phyloP scores from a whole-genome alignment of 768 basidiomycete genomes.

The Podaxis sp. region DNA sequence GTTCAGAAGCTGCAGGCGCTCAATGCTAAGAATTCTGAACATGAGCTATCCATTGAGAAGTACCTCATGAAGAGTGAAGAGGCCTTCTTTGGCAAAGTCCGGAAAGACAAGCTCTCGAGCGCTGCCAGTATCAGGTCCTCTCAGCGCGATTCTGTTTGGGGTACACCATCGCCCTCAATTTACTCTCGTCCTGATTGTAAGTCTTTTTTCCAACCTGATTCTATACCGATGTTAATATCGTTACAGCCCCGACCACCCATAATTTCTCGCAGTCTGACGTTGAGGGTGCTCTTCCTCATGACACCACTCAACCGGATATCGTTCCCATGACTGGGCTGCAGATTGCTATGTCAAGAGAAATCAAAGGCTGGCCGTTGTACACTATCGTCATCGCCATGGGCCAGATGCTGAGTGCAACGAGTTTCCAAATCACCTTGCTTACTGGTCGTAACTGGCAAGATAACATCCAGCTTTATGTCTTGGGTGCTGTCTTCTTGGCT shows the following conservation, averaged over 20 bases:
- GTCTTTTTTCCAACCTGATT: slow-evolving; percentile 26
- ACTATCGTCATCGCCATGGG: slow-evolving; percentile 85
- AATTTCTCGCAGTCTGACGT: slow-evolving; percentile 42
- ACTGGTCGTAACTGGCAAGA: slow-evolving; percentile 84
- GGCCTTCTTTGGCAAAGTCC: slow-evolving; percentile 87
- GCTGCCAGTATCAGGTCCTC: slow-evolving; percentile 80
- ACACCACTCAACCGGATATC: slow-evolving; percentile 52
- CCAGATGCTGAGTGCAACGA: slow-evolving; percentile 89
- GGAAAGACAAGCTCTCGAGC: slow-evolving; percentile 82
- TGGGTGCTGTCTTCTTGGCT: slow-evolving; percentile 85
- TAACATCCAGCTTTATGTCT: slow-evolving; percentile 81
- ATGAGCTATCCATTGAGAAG: slow-evolving; percentile 89
- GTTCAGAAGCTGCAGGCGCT: slow-evolving; percentile 79
- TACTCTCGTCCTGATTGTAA: slow-evolving; percentile 77
- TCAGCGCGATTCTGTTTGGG: slow-evolving; percentile 80
- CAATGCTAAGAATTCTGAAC: slow-evolving; percentile 84
- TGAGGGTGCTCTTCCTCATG: slow-evolving; percentile 45
- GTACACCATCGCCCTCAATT: slow-evolving; percentile 60
- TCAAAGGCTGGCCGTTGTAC: slow-evolving; percentile 89
- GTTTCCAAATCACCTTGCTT: slow-evolving; percentile 91
- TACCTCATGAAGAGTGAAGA: slow-evolving; percentile 91
- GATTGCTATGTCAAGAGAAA: slow-evolving; percentile 76
- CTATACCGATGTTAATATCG: background rate
- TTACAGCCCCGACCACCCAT: slow-evolving; percentile 51
- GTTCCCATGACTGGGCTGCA: slow-evolving; percentile 84